phyloP scores from a whole-genome alignment of 2,329 filamentous ascomycete species.

The Alternaria metachromatica region DNA sequence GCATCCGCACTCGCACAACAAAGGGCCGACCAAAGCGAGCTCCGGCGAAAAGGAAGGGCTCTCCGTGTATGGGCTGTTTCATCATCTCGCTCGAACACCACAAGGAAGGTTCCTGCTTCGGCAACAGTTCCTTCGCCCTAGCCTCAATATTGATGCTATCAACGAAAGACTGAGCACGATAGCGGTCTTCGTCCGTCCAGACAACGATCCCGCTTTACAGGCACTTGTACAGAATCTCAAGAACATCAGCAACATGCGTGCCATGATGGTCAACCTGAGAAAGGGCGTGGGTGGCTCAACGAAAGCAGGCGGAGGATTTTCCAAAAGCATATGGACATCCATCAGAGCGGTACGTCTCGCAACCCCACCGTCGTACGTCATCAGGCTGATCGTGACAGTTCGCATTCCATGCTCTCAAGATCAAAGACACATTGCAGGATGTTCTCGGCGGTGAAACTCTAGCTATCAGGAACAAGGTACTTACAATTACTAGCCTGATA shows the following conservation, averaged over 20 bases:
- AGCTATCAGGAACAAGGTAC: slow-evolving; percentile 62
- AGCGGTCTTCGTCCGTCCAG: slow-evolving; percentile 67
- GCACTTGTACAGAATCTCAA: slow-evolving; percentile 68
- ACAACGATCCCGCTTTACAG: slow-evolving; percentile 66
- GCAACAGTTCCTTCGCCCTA: slow-evolving; percentile 83
- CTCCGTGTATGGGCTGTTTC: slow-evolving; percentile 84
- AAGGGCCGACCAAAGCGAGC: slow-evolving; percentile 67
- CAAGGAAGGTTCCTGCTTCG: slow-evolving; percentile 78
- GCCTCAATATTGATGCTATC: slow-evolving; percentile 71
- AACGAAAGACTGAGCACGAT: slow-evolving; percentile 74
- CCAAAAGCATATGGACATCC: slow-evolving; percentile 75
- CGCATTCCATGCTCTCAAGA: slow-evolving; percentile 71
- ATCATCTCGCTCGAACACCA: slow-evolving; percentile 73
- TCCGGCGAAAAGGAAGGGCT: slow-evolving; percentile 78
- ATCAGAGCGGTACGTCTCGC: slow-evolving; percentile 60
- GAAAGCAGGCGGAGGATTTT: slow-evolving; percentile 62
- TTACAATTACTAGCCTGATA: background rate
- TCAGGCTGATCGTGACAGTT: slow-evolving; percentile 59
- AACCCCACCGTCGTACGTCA: too few species aligned
- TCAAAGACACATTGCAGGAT: slow-evolving; percentile 69
- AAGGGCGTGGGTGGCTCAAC: slow-evolving; percentile 72
- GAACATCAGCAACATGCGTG: slow-evolving; percentile 77
- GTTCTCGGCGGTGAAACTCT: slow-evolving; percentile 62
- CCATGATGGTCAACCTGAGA: slow-evolving; percentile 71
- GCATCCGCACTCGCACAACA: slow-evolving; percentile 81